Evolutionary conservation across 306 rosid genomes (phyloP), one percentile per base, ranked within the genome.

Genomic region (Glycine latifolia): DNA sequence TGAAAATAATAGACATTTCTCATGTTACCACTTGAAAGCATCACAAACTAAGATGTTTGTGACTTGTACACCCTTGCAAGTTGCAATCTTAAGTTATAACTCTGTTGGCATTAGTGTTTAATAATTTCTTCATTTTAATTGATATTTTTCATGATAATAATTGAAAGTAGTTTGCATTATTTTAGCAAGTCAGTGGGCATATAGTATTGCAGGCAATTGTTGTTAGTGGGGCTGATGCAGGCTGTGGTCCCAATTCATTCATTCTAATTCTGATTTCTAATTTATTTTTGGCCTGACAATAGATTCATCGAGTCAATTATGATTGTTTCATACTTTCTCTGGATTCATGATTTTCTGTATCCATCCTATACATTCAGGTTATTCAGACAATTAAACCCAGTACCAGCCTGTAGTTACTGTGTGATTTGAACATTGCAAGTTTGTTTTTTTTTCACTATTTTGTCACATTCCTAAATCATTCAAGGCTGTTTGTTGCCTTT

Each of bases 221-320:
- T 80, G 85, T 75, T 63, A 63, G 89, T 91, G 88, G 94, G 90
- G 78, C 88, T 84, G 70, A 41, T 75, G 72, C 62, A 66, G 82
- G 77, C 17, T 82, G 84, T 90, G 69, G 83, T 84, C 87, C 73
- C 73, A 44, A 44, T 81, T 74, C 72, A 52, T 20, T 53, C 39
- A 59, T 81, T 81, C 31, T 41, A 73, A 61, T 66, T 13, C 6
- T 4, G 33, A 16, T 20, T 80, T 78, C 26, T 52, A 37, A 72
- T 76, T 47, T 73, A 4, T 50, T 80, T 74, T 69, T 74, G 89
- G 79, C 50, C 77, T 79, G 58, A 81, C 79, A 81, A 69, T 80
- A 6, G 54, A 37, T 73, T 70, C 79, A 76, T 61, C 55, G 61
- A 68, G 43, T 67, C 69, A 58, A 37, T 85, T 15, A 58, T 59